Base-by-base conservation (phyloP, 257 asterid genomes). In the Solanum sejunctum region DNA sequence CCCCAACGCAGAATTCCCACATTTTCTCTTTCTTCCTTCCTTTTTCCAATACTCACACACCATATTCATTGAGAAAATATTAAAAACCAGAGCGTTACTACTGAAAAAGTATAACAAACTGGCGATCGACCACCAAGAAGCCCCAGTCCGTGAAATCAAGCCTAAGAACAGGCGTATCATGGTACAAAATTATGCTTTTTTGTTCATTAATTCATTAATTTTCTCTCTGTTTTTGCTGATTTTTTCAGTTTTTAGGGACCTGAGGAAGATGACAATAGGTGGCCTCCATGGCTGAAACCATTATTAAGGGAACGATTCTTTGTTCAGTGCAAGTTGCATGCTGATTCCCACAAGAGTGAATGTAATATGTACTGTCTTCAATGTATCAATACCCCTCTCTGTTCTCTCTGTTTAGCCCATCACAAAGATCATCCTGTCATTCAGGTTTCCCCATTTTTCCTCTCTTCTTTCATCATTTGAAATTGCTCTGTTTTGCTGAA, bases 101-200 rank as follows among this genome's bases (percentile, higher is more conserved):
- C 91, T 84, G 28, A 26, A 21, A 70, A 20, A 51, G 87, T 88
- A 77, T 55, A 52, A 85, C 91, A 92, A 92, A 89, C 97, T 95
- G 98, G 97, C 98, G 93, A 95, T 95, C 87, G 95, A 92, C 11
- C 92, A 88, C 55, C 94, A 88, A 67, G 94, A 91, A 88, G 79
- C 92, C 70, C 80, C 84, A 23, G 93, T 91, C 57, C 90, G 92
- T 81, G 98, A 93, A 86, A 88, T 95, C 89, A 95, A 91, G 92
- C 91, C 95, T 26, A 91, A 88, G 20, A 93, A 87, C 91, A 90
- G 95, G 88, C 92, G 96, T 80, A 94, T 93, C 85, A 93, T 93
- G 98, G 99, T 95, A 87, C 72, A 39, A 52, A 70, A 6, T 18
- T 2, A 57, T 18, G 41, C 32, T 41, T 11, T 13, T 83, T 21